Evolutionary conservation across 2,329 filamentous ascomycete species (phyloP).

Genomic region (Emergomyces africanus): DNA sequence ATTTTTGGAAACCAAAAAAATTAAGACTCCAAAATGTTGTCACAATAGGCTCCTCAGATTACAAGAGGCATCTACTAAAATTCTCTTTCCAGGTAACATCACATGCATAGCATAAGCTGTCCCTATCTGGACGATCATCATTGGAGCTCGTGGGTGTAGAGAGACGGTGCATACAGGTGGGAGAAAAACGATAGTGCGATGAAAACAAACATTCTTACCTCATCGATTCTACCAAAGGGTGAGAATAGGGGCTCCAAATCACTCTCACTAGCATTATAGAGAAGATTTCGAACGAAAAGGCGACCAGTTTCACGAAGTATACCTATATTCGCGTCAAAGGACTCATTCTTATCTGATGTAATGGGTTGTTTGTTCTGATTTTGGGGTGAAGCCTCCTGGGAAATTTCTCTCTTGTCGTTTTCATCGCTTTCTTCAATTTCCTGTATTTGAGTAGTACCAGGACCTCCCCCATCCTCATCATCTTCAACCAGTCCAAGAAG

Average conservation of each 20-base stretch:
- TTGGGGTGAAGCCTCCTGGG: not conserved
- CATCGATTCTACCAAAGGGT: conserved; percentile 63
- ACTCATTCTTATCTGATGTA: conserved; percentile 22
- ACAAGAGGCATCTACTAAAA: conserved; percentile 99
- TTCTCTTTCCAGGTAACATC: conserved; percentile 86
- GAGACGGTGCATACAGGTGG: conserved; percentile 7
- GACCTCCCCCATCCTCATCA: conserved; percentile 26
- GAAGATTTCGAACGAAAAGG: conserved; percentile 78
- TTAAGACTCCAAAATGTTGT: conserved; percentile 16
- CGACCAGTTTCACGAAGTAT: conserved; percentile 60
- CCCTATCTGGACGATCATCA: conserved; percentile 99
- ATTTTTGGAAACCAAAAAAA: conserved; percentile 4
- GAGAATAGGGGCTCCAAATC: conserved; percentile 61
- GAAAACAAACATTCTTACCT: conserved; percentile 52
- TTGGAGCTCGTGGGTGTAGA: conserved; percentile 18
- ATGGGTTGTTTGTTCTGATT: conserved; percentile 12
- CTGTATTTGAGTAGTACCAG: conserved; percentile 7
- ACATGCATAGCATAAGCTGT: conserved; percentile 96
- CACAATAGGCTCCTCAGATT: conserved; percentile 49
- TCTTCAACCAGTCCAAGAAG: conserved; percentile 74
- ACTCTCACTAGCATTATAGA: conserved; percentile 65
- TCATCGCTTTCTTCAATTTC: conserved; percentile 5
- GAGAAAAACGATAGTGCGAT: not conserved
- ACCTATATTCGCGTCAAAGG: conserved; percentile 38
- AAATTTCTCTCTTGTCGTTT: conserved; percentile 8